These are phyloP conservation scores for Sporothrix euskadiensis DNA, from an alignment of 2,329 filamentous ascomycete genomes.

Conservation along the genomic window DNA sequence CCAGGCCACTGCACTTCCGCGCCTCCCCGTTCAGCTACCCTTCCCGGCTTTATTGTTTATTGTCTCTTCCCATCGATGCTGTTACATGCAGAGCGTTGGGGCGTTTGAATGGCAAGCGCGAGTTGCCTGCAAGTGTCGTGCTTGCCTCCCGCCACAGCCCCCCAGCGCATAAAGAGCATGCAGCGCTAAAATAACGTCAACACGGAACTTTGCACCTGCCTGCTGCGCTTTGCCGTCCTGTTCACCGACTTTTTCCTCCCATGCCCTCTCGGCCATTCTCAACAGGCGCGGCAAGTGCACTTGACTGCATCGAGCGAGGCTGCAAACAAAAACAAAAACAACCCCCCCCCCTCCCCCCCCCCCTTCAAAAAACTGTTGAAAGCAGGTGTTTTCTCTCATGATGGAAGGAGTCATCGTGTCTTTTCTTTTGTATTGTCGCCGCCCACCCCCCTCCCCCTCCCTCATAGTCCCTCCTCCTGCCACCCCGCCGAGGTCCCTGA, in stretches of 20 bases:
- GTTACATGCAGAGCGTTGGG: conserved; percentile 18
- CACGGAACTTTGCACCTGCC: neutral
- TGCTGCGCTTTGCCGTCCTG: neutral
- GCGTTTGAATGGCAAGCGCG: conserved; percentile 10
- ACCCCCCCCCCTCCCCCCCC: too few relatives aligned
- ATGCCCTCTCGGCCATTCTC: neutral
- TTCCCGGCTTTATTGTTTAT: neutral
- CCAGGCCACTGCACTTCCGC: neutral
- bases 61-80: neutral
- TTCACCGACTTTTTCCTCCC: conserved; percentile 20
- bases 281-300: conserved; percentile 4
- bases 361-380: neutral
- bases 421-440: neutral
- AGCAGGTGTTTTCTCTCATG: neutral
- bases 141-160: neutral
- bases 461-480: neutral
- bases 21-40: neutral
- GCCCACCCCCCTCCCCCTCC: neutral
- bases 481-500: conserved; percentile 1
- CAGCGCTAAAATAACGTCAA: conserved; percentile 23
- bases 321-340: neutral
- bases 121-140: neutral
- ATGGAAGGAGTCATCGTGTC: conserved; percentile 4
- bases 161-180: conserved; percentile 20
- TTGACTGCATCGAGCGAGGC: neutral